These are phyloP conservation scores for Backusella psychrophila DNA, from an alignment of 192 early-diverging fungal species.

Conservation along the genomic window DNA sequence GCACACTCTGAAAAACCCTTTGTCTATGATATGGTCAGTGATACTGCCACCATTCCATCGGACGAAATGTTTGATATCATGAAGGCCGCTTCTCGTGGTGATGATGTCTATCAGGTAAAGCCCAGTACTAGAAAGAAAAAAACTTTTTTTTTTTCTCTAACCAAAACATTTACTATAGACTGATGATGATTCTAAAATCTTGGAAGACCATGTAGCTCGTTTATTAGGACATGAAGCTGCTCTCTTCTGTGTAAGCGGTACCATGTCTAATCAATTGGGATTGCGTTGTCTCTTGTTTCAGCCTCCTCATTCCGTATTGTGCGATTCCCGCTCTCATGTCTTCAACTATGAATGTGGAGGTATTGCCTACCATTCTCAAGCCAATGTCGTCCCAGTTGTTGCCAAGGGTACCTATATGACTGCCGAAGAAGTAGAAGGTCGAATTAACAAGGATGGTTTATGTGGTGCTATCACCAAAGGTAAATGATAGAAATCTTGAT, in stretches of 20 bases:
- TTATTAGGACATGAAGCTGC: constrained; percentile 81
- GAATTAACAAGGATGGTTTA: constrained; percentile 43
- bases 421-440: constrained; percentile 52
- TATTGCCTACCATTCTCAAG: constrained; percentile 76
- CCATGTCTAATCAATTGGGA: constrained; percentile 84
- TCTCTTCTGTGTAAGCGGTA: constrained; percentile 78
- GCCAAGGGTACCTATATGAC: constrained; percentile 64
- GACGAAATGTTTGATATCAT: constrained; percentile 65
- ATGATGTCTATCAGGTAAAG: constrained; percentile 55
- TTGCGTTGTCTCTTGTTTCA: constrained; percentile 67
- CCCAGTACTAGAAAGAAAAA: background rate
- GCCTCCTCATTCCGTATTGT: constrained; percentile 79
- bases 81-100: constrained; percentile 49
- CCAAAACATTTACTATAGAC: background rate
- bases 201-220: constrained; percentile 66
- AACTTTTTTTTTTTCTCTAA: background rate
- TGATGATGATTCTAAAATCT: constrained; percentile 17
- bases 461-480: constrained; percentile 62
- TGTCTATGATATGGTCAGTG: constrained; percentile 48
- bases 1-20: background rate
- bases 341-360: constrained; percentile 80
- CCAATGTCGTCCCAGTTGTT: constrained; percentile 62
- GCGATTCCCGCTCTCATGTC: constrained; percentile 78
- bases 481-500: background rate
- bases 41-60: constrained; percentile 56